Base-by-base conservation (phyloP, 257 asterid genomes). In the Cruciata laevipes region DNA sequence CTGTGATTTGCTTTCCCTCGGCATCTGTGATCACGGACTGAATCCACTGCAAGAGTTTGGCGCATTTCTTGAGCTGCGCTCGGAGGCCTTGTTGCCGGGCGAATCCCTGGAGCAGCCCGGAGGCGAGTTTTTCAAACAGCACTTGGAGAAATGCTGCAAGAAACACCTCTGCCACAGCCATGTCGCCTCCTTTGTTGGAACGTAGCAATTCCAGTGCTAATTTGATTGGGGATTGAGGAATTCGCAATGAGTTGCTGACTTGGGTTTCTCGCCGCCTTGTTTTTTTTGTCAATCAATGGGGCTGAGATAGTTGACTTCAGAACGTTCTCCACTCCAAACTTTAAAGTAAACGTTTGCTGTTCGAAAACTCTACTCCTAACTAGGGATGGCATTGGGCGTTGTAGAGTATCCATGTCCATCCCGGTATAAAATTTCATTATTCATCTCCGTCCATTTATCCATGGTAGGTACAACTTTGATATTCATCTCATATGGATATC, bases 151-250 rank as follows among this genome's bases (percentile, higher is more conserved):
- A 75, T 61, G 95, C 84, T 62, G 86, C 76, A 52, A 87, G 77
- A 75, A 87, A 85, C 66, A 87, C 57, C 83, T 87, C 92, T 20
- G 83, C 95, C 65, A 83, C 74, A 65, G 80, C 61, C 95, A 87
- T 87, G 52, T 73, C 70, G 17, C n/a, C 63, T 32, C 52, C 52
- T 13, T 44, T 44, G 52, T 8, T 49, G 49, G 31, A 61, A 70
- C 31, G 24, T 4, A 21, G 30, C 20, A 61, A 61, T 42, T 30
- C 33, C 61, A 60, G 73, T 32, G 14, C 31, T 6, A 57, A 24
- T 4, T 56, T 56, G 14, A 2, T 58, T 58, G 24, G 14, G 24
- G 5, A 66, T 31, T 12, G 7, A 66, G 38, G 14, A 24, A 12
- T 30, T 38, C 16, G 11, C 30, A 30, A 49, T 9, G 62, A 21